Percentiles rank a stretch among this genome's conserved stretches.
Conservation (phyloP, 1,139 yeast species). For the Debaryomyces robertsiae region DNA sequence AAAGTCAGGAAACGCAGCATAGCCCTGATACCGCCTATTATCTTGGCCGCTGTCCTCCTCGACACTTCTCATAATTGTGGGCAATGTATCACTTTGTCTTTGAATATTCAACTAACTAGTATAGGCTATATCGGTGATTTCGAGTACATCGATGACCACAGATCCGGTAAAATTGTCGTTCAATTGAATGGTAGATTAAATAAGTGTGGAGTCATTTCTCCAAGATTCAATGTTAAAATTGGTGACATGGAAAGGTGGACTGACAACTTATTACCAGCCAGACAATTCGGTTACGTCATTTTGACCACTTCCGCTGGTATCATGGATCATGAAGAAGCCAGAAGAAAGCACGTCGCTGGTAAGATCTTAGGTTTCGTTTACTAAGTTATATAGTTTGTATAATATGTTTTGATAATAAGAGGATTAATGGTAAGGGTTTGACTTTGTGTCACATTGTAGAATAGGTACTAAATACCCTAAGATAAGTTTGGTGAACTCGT, state of each 20-base stretch:
- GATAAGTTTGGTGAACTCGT: no score
- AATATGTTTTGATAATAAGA: slow-evolving; percentile 2
- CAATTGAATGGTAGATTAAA: slow-evolving; percentile 95
- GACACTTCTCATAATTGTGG: slow-evolving; percentile 41
- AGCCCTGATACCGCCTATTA: slow-evolving; percentile 43
- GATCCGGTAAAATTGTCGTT: slow-evolving; percentile 94
- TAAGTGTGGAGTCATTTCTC: slow-evolving; percentile 96
- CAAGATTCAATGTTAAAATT: slow-evolving; percentile 93
- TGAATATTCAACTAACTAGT: slow-evolving; percentile 14
- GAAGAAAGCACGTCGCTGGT: slow-evolving; percentile 98
- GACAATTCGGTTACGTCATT: slow-evolving; percentile 95
- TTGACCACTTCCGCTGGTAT: slow-evolving; percentile 98
- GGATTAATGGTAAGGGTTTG: no score
- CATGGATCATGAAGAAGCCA: slow-evolving; percentile 99
- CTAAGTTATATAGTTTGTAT: slow-evolving; percentile 35
- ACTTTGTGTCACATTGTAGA: no score
- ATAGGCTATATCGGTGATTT: slow-evolving; percentile 63
- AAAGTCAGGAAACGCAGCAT: slow-evolving; percentile 74
- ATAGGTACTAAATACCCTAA: no score
- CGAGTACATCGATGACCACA: slow-evolving; percentile 96
- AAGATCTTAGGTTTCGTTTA: slow-evolving; percentile 93
- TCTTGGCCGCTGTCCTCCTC: slow-evolving; percentile 71
- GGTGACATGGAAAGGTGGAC: slow-evolving; percentile 95
- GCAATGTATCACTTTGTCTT: slow-evolving; percentile 1
- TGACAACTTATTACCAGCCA: slow-evolving; percentile 90